Conservation (phyloP, 2,329 filamentous ascomycete species). For the Fusarium caatingaense region DNA sequence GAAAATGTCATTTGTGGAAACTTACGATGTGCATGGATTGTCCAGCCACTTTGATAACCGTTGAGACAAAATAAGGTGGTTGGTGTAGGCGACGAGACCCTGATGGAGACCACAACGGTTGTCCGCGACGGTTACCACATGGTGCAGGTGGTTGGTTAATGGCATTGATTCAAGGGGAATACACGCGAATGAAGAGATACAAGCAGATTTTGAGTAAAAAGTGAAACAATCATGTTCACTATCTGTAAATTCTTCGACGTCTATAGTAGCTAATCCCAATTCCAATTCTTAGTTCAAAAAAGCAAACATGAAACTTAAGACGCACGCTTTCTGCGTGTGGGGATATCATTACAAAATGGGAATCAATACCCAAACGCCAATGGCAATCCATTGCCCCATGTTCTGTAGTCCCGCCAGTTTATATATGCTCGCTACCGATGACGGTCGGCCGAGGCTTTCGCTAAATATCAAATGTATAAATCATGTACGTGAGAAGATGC, state of each 20-base stretch:
- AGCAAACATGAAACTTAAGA: slow-evolving; percentile 34
- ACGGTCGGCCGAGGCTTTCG: slow-evolving; percentile 30
- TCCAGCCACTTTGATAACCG: slow-evolving; percentile 12
- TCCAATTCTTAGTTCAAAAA: slow-evolving; percentile 16
- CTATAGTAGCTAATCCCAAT: slow-evolving; percentile 19
- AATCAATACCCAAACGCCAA: slow-evolving; percentile 35
- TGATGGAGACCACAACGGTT: background rate
- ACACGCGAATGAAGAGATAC: background rate
- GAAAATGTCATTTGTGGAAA: background rate
- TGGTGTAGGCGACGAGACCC: slow-evolving; percentile 19
- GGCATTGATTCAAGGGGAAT: background rate
- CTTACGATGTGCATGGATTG: background rate
- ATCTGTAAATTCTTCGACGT: slow-evolving; percentile 18
- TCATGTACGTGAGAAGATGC: slow-evolving; percentile 34
- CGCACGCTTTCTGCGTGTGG: slow-evolving; percentile 32
- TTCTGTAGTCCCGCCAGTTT: slow-evolving; percentile 37
- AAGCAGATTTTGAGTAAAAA: background rate
- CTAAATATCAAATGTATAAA: slow-evolving; percentile 29
- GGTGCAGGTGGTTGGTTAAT: background rate
- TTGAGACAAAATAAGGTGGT: slow-evolving; percentile 12
- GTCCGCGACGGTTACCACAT: slow-evolving; percentile 2
- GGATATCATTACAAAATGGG: slow-evolving; percentile 44
- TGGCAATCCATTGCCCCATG: slow-evolving; percentile 35
- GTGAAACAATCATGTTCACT: slow-evolving; percentile 10
- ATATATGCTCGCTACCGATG: slow-evolving; percentile 25